Base-by-base conservation (phyloP, 163 green algal species). In the Smithsoniella earleae region DNA sequence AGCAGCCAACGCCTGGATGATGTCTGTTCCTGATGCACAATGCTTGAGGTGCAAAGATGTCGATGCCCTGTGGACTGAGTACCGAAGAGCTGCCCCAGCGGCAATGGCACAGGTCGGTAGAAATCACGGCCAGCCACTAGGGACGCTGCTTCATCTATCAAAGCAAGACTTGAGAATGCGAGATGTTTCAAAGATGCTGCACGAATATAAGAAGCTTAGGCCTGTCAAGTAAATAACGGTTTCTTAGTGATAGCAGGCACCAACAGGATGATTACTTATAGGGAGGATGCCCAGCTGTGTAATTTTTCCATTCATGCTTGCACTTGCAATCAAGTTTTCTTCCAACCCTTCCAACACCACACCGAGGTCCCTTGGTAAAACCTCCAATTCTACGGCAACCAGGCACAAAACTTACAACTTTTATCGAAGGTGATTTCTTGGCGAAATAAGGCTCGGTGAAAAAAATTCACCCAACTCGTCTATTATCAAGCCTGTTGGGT, bases 11-110 rank as follows among this genome's bases (percentile, higher is more conserved):
- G 18, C 58, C 18, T 69, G 58, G 58, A n/a, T 69, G 2, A n/a
- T 43, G 58, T 36, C 58, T 1, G 58, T 69, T 8, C 58, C 58
- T 20, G 20, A 5, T 30, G 58, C 58, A 3, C 5, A 16, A 33
- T 69, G 58, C 58, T 13, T 69, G n/a, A 30, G 58, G 16, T 34
- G 58, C 20, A 69, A 69, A 38, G 58, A 69, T 34, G 58, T 69
- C 30, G 27, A 69, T 34, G 58, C 58, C n/a, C 58, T 69, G 0
- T 69, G 31, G 27, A 69, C 58, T n/a, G 58, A 69, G 27, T 69
- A 69, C 58, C 38, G 34, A 33, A 5, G 58, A 16, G 27, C 34
- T 4, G n/a, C 58, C 8, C 58, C 58, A 6, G 30, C 27, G n/a
- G 58, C 58, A 36, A 69, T 69, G 58, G 43, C 58, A 25, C 25